phyloP scores from a whole-genome alignment of 2,329 filamentous ascomycete species.

The Boeremia lycopersici region DNA sequence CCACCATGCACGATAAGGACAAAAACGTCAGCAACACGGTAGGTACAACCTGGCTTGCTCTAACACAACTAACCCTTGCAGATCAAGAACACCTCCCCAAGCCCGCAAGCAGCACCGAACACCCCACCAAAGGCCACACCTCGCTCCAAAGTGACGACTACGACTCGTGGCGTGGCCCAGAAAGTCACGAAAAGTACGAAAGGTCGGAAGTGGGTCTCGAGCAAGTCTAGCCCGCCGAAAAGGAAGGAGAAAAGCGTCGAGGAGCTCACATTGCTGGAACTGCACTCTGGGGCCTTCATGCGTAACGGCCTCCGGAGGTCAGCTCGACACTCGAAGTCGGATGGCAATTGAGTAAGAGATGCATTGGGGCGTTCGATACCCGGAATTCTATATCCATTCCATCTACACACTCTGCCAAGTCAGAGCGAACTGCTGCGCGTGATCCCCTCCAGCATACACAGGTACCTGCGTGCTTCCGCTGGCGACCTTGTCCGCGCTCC shows the following conservation, averaged over 20 bases:
- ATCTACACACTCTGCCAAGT: conserved; percentile 45
- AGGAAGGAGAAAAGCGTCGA: conserved; percentile 2
- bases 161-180: conserved; percentile 3
- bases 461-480: conserved; percentile 51
- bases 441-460: conserved; percentile 49
- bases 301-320: conserved; percentile 3
- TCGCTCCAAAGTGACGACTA: not conserved
- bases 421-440: conserved; percentile 43
- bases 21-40: not conserved
- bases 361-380: conserved; percentile 12
- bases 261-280: conserved; percentile 3
- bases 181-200: conserved; percentile 2
- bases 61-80: not conserved
- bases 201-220: not conserved
- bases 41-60: too few species aligned
- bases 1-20: not conserved
- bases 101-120: not conserved
- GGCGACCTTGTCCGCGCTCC: conserved; percentile 53
- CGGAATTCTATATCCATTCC: not conserved
- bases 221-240: not conserved
- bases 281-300: conserved; percentile 3
- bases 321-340: not conserved
- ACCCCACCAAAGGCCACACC: not conserved
- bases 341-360: not conserved
- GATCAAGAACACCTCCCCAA: not conserved